Percentiles rank a stretch among this genome's conserved stretches.
Conservation (phyloP, 108 stramenopile species). For the Pseudonitzschia multiseries region DNA sequence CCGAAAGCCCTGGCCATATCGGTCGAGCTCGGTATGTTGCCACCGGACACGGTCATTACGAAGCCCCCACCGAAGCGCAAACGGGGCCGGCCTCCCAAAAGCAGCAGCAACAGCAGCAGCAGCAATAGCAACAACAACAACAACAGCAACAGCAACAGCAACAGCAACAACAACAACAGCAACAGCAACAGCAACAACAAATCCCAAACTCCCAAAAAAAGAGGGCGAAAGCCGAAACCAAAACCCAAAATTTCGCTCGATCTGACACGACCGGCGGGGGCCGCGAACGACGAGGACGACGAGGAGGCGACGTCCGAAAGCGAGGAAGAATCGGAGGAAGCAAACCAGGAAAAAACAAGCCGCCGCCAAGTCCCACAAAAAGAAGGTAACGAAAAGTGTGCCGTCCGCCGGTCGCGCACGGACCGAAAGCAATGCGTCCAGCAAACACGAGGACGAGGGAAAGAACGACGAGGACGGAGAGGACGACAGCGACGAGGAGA, state of each 20-base stretch:
- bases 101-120: no score
- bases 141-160: no score
- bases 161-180: no score
- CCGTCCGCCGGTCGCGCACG: constrained; percentile 6
- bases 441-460: constrained; percentile 13
- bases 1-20: constrained; percentile 63
- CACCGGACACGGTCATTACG: constrained; percentile 44
- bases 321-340: constrained; percentile 4
- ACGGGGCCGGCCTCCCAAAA: constrained; percentile 26
- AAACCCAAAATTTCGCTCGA: constrained; percentile 32
- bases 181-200: no score
- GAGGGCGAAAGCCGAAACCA: constrained; percentile 6
- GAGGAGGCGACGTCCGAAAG: constrained; percentile 10
- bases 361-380: not conserved
- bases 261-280: constrained; percentile 19
- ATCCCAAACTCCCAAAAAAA: not conserved
- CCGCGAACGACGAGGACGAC: constrained; percentile 8
- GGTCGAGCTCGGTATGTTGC: constrained; percentile 53
- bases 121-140: no score
- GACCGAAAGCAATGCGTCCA: not conserved
- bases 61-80: constrained; percentile 30
- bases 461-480: constrained; percentile 17
- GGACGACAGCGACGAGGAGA: constrained; percentile 28
- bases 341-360: not conserved
- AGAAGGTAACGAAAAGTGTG: constrained; percentile 6